A percentile compares a stretch with the other conserved stretches of the same genome.
Evolutionary conservation across 2,329 filamentous ascomycete genomes (phyloP).

Genomic region (Nannizziopsis barbatae): DNA sequence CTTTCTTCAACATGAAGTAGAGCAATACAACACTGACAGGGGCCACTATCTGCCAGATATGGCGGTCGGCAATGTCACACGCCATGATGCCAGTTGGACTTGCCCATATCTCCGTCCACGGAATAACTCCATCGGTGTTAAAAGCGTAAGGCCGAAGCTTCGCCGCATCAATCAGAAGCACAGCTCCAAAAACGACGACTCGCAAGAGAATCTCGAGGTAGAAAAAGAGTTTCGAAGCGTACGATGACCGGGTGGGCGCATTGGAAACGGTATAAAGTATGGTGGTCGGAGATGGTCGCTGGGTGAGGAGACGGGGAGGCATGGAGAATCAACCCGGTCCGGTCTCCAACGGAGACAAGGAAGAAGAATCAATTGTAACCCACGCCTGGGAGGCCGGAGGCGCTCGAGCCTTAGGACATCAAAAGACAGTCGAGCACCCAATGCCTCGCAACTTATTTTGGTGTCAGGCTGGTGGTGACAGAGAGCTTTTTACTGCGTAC

Average conservation of each 20-base stretch:
- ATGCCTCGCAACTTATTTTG: too few relatives aligned
- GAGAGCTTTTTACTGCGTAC: too few relatives aligned
- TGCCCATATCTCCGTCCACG: slow-evolving; percentile 27
- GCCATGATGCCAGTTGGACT: slow-evolving; percentile 25
- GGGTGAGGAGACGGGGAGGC: slow-evolving; percentile 43
- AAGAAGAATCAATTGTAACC: background rate
- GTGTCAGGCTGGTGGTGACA: too few relatives aligned
- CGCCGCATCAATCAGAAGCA: slow-evolving; percentile 29
- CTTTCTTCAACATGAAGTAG: slow-evolving; percentile 38
- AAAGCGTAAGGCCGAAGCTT: slow-evolving; percentile 25
- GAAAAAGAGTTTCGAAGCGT: slow-evolving; percentile 37
- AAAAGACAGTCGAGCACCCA: too few relatives aligned
- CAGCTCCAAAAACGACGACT: slow-evolving; percentile 32
- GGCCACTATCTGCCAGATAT: slow-evolving; percentile 35
- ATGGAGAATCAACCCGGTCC: slow-evolving; percentile 31
- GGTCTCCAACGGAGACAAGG: background rate
- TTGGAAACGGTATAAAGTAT: slow-evolving; percentile 87
- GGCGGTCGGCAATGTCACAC: slow-evolving; percentile 28
- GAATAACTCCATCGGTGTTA: slow-evolving; percentile 21
- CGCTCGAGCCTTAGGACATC: too few relatives aligned
- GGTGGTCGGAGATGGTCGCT: slow-evolving; percentile 68
- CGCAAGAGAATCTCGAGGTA: slow-evolving; percentile 37
- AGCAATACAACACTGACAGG: slow-evolving; percentile 31
- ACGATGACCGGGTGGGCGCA: slow-evolving; percentile 43
- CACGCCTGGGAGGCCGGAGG: too few relatives aligned